These are phyloP conservation scores for Gastrodia elata DNA, from an alignment of 106 monocot species.

Conservation along the genomic window DNA sequence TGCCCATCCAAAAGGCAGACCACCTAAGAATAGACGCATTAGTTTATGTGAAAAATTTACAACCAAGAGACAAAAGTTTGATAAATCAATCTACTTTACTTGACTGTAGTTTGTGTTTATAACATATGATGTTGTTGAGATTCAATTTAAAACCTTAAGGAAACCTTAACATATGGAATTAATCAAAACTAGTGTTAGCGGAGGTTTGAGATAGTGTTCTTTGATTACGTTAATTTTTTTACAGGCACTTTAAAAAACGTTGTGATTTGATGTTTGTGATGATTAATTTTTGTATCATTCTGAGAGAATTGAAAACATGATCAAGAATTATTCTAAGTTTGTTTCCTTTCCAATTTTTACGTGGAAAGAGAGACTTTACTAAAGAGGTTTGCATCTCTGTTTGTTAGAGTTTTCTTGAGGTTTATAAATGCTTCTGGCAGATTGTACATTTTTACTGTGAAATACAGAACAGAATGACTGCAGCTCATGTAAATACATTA, in stretches of 20 bases:
- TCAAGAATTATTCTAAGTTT: constrained; percentile 99
- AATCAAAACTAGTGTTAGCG: no score
- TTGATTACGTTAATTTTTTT: no score
- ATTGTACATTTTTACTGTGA: background rate
- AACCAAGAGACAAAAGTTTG: no score
- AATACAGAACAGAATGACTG: background rate
- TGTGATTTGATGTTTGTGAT: background rate
- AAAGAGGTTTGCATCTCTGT: constrained; percentile 56
- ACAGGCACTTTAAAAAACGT: background rate
- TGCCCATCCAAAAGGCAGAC: no score
- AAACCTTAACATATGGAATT: no score
- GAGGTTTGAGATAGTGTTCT: no score
- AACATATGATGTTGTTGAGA: no score
- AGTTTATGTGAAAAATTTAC: no score
- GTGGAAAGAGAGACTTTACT: constrained; percentile 93
- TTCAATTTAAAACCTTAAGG: no score
- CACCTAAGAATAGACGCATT: no score
- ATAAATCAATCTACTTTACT: no score
- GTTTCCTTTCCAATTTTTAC: constrained; percentile 94
- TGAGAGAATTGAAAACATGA: constrained; percentile 85
- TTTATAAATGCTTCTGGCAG: background rate
- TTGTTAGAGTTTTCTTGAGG: background rate
- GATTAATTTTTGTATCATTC: constrained; percentile 29
- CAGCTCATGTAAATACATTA: background rate
- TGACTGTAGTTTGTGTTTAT: no score